Evolutionary conservation across 129 eudicot genomes (phyloP).

Genomic region (Calendula officinalis): DNA sequence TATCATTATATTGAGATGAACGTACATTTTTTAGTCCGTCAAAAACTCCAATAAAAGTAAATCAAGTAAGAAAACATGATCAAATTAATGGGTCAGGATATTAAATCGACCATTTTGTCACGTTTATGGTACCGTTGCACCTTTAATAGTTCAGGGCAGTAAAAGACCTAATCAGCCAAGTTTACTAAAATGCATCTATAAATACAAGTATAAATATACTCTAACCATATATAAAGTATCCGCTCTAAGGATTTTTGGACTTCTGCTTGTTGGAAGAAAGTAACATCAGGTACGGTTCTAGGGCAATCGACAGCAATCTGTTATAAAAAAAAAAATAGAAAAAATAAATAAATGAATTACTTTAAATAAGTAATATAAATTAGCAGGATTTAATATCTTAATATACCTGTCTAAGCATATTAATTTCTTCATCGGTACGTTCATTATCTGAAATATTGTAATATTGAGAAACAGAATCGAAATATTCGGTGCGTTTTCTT

Average conservation of each 20-base stretch:
- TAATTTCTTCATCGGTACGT: conserved; percentile 83
- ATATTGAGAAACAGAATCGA: conserved; percentile 69
- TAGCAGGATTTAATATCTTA: conserved; percentile 2
- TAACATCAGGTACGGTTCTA: conserved; percentile 81
- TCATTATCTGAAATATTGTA: conserved; percentile 73
- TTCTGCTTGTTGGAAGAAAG: conserved; percentile 73
- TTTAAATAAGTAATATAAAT: conserved; percentile 3
- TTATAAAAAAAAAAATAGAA: conserved; percentile 4
- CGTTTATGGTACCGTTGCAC: too few species aligned
- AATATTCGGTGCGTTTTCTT: conserved; percentile 77
- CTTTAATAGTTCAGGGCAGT: too few species aligned
- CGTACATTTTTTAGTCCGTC: too few species aligned
- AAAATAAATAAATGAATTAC: neutral
- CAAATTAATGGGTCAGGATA: too few species aligned
- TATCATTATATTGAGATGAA: too few species aligned
- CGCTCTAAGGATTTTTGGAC: conserved; percentile 86
- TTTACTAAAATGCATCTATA: conserved; percentile 1
- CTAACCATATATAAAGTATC: conserved; percentile 77
- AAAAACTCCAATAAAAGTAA: too few species aligned
- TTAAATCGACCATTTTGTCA: too few species aligned
- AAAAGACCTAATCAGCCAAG: too few species aligned
- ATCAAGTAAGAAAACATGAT: too few species aligned
- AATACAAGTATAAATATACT: conserved; percentile 3
- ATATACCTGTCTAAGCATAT: conserved; percentile 87
- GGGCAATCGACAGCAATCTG: conserved; percentile 92